Conservation (phyloP, 1,284 basidiomycete species). For the Schizophyllum commune region DNA sequence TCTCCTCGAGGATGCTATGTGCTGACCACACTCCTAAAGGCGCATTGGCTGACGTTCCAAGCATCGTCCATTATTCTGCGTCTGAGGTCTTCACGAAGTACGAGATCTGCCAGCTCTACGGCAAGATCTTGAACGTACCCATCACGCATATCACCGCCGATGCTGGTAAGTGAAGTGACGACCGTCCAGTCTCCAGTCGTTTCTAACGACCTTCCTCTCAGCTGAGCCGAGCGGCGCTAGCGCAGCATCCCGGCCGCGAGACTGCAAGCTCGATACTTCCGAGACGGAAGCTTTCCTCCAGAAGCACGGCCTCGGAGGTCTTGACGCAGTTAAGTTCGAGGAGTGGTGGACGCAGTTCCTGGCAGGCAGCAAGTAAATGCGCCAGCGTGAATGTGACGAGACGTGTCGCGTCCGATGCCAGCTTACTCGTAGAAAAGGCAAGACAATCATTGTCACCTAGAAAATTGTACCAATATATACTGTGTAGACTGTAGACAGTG, state of each 20-base stretch:
- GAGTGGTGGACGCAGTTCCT: constrained; percentile 56
- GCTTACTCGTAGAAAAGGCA: too few relatives aligned
- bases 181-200: too few relatives aligned
- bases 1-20: neutral
- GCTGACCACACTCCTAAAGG: neutral
- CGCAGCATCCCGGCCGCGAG: constrained; percentile 59
- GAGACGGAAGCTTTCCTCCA: constrained; percentile 42
- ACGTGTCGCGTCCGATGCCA: neutral
- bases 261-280: constrained; percentile 62
- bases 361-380: neutral
- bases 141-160: constrained; percentile 65
- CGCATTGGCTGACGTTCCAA: constrained; percentile 40
- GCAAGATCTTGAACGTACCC: constrained; percentile 54
- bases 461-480: too few relatives aligned
- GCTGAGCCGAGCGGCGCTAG: constrained; percentile 41
- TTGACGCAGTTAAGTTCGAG: constrained; percentile 60
- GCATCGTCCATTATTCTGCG: constrained; percentile 70
- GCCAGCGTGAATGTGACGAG: neutral
- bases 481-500: too few relatives aligned
- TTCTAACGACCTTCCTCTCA: neutral
- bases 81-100: constrained; percentile 78
- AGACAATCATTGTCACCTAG: too few relatives aligned
- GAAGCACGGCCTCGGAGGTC: constrained; percentile 35
- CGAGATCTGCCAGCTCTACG: constrained; percentile 73
- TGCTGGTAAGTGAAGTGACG: constrained; percentile 29